Evolutionary conservation across 2,329 filamentous ascomycete species (phyloP).

Genomic region (Trichoderma sp.): DNA sequence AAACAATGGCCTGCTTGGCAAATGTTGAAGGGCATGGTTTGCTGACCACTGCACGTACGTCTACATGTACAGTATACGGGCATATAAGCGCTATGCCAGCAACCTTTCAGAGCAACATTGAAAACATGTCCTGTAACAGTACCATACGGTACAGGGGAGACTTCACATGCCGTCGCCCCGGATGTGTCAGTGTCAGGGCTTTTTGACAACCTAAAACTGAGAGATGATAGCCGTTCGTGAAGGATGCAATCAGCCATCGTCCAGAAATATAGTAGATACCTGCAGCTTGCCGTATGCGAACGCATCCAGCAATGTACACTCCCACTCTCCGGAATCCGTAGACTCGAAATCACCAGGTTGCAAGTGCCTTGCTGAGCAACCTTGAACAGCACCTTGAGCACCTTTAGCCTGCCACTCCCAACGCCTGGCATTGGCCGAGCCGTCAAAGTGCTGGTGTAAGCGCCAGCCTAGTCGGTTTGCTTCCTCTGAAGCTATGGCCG

Average conservation of each 20-base stretch:
- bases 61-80: not conserved
- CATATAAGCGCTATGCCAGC: not conserved
- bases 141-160: not conserved
- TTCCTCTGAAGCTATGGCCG: not conserved
- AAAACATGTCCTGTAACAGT: not conserved
- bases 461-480: not conserved
- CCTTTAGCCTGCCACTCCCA: not conserved
- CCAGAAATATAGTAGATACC: not conserved
- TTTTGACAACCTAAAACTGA: constrained; percentile 1
- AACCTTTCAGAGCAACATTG: not conserved
- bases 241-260: not conserved
- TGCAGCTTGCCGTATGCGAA: not conserved
- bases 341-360: not conserved
- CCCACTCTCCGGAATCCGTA: not conserved
- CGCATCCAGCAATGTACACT: not conserved
- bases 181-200: not conserved
- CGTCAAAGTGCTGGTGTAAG: not conserved
- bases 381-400: not conserved
- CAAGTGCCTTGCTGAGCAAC: not conserved
- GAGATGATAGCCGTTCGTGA: not conserved
- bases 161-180: not conserved
- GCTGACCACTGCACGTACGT: not conserved
- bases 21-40: not conserved
- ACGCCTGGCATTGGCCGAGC: not conserved
- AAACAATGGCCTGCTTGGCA: not conserved